These are phyloP conservation scores for Cyclocybe cylindracea DNA, from an alignment of 768 basidiomycete species.

Conservation along the genomic window DNA sequence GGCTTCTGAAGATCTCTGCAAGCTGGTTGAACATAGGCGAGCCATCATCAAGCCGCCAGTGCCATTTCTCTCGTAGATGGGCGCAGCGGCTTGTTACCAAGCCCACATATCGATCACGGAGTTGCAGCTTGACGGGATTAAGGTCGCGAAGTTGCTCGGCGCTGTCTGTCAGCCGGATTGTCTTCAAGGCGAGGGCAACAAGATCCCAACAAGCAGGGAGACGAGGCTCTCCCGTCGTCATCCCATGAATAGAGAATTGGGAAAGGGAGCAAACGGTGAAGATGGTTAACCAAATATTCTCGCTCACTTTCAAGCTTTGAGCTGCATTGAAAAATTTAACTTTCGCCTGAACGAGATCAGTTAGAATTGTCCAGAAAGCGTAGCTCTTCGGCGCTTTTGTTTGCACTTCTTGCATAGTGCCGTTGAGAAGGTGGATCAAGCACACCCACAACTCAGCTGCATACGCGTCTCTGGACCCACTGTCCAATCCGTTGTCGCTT, in stretches of 20 bases:
- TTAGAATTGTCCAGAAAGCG: slow-evolving; percentile 49
- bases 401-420: slow-evolving; percentile 15
- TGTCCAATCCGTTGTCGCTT: slow-evolving; percentile 34
- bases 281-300: slow-evolving; percentile 70
- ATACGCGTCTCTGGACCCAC: slow-evolving; percentile 37
- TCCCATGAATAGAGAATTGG: slow-evolving; percentile 67
- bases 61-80: slow-evolving; percentile 73
- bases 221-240: slow-evolving; percentile 31
- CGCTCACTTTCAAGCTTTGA: slow-evolving; percentile 45
- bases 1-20: slow-evolving; percentile 71
- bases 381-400: slow-evolving; percentile 19
- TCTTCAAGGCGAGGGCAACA: slow-evolving; percentile 55
- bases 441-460: slow-evolving; percentile 76
- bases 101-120: slow-evolving; percentile 72
- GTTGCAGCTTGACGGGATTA: slow-evolving; percentile 38
- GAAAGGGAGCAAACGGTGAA: slow-evolving; percentile 74
- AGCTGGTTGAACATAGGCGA: slow-evolving; percentile 62
- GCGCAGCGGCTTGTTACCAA: slow-evolving; percentile 73
- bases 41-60: slow-evolving; percentile 67
- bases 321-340: slow-evolving; percentile 18
- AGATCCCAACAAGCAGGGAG: slow-evolving; percentile 69
- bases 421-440: slow-evolving; percentile 57
- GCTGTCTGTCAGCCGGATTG: slow-evolving; percentile 51
- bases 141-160: slow-evolving; percentile 40
- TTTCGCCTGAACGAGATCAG: slow-evolving; percentile 28